Base-by-base conservation (phyloP, 257 asterid genomes). In the Knoxia roxburghii region DNA sequence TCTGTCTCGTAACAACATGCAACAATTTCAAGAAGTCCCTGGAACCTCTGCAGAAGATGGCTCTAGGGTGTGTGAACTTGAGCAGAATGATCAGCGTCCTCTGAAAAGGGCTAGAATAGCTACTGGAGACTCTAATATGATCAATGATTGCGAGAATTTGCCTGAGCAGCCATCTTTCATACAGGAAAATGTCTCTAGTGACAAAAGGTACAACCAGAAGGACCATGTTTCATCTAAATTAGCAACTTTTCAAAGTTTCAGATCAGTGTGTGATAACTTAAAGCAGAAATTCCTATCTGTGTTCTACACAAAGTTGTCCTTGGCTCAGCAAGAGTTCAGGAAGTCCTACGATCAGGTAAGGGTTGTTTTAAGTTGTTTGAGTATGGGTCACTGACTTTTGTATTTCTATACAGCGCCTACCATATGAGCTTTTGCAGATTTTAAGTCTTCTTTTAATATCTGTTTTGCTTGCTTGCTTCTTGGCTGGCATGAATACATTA, bases 251-350 rank as follows among this genome's bases (percentile, higher is more conserved):
- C 87, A 63, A 63, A 9, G 53, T 77, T 77, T 85, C 74, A 80
- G 81, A 72, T 73, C 61, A 57, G 73, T 82, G 64, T 86, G 95
- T 77, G 95, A 85, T 78, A 87, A 69, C 70, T 70, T 88, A 45
- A 93, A 86, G 76, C 85, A 80, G 54, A 93, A 84, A 72, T 93
- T 78, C 84, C 84, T 93, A 72, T 77, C 89, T 61, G 83, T 77
- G 52, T 93, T 84, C 77, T 80, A 76, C 76, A 79, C 86, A 15
- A 90, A 81, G 79, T 78, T 86, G 77, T 79, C 81, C 49, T 43
- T 72, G 55, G 88, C 92, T 72, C 99, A 86, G 70, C 95, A 79
- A 77, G 99, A 93, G 72, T 90, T 93, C 86, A 84, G 81, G 76
- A 88, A 87, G 81, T 76, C 84, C 40, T 73, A 84, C 77, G 84